Evolutionary conservation across 352 stramenopile genomes (phyloP).

Genomic region (Peronospora tabacina): DNA sequence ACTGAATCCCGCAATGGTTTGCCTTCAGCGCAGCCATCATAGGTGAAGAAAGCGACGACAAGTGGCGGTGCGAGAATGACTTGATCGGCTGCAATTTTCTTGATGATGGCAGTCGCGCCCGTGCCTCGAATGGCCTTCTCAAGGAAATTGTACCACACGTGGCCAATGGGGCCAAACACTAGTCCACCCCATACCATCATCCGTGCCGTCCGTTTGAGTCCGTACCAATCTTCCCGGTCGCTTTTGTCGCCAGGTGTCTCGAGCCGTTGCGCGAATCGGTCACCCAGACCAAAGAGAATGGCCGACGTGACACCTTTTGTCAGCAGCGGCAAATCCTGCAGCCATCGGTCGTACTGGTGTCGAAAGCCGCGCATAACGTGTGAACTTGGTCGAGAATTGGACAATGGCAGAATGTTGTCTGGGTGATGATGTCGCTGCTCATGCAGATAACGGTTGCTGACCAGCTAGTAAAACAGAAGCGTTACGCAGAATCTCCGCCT

Average conservation of each 20-base stretch:
- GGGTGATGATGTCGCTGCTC: neutral
- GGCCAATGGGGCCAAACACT: constrained; percentile 78
- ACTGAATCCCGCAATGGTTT: constrained; percentile 21
- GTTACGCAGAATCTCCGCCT: constrained; percentile 3
- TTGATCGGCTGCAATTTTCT: constrained; percentile 38
- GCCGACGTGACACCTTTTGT: constrained; percentile 67
- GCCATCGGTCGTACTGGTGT: constrained; percentile 43
- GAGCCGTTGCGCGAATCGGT: constrained; percentile 51
- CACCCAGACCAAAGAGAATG: constrained; percentile 57
- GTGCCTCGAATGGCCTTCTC: constrained; percentile 43
- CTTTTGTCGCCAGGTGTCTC: constrained; percentile 11
- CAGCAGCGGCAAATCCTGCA: constrained; percentile 44
- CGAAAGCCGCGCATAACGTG: constrained; percentile 36
- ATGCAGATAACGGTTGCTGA: neutral
- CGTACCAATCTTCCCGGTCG: constrained; percentile 11
- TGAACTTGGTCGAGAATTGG: constrained; percentile 7
- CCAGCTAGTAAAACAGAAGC: neutral
- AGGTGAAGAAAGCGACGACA: constrained; percentile 32
- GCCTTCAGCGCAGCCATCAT: constrained; percentile 25
- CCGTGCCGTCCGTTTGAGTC: constrained; percentile 30
- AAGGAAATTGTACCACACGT: constrained; percentile 87
- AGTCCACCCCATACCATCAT: constrained; percentile 86
- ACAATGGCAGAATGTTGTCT: constrained; percentile 4
- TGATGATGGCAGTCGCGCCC: constrained; percentile 14
- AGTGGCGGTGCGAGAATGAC: constrained; percentile 32